phyloP scores from a whole-genome alignment of 306 rosid species.

The Quercus parvula region DNA sequence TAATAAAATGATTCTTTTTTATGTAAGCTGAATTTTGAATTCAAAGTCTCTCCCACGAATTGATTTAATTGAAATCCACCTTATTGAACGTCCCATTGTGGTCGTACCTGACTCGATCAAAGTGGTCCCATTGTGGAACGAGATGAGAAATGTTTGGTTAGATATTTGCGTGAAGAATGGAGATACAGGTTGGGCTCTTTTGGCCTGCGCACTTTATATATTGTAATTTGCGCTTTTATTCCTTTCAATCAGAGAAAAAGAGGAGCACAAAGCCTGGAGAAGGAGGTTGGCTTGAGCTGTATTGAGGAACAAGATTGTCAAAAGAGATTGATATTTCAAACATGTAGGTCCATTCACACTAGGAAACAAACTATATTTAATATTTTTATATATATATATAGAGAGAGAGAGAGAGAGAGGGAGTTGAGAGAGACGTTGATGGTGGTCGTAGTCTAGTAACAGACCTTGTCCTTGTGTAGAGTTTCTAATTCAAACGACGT shows the following conservation, averaged over 20 bases:
- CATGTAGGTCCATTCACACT: slow-evolving; percentile 27
- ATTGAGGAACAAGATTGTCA: slow-evolving; percentile 20
- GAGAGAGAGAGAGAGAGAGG: neutral
- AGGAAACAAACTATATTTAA: neutral
- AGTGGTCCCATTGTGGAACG: neutral
- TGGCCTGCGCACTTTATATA: neutral
- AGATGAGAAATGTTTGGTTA: neutral
- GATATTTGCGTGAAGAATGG: slow-evolving; percentile 11
- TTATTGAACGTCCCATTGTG: neutral
- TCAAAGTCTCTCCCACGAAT: neutral
- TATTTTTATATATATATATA: neutral
- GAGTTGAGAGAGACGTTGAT: neutral
- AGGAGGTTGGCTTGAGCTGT: slow-evolving; percentile 38
- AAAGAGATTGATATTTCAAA: slow-evolving; percentile 34
- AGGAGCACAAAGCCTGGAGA: slow-evolving; percentile 22
- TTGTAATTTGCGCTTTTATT: neutral
- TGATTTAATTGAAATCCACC: neutral
- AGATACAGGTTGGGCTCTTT: neutral
- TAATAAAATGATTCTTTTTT: no score
- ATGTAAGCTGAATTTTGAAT: neutral
- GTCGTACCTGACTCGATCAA: neutral
- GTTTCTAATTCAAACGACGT: no score
- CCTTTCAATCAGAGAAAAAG: neutral
- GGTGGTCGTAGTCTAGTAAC: slow-evolving; percentile 6
- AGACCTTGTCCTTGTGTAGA: neutral